These are phyloP conservation scores for Nicotiana sylvestris DNA, from an alignment of 257 asterid genomes.

Conservation along the genomic window DNA sequence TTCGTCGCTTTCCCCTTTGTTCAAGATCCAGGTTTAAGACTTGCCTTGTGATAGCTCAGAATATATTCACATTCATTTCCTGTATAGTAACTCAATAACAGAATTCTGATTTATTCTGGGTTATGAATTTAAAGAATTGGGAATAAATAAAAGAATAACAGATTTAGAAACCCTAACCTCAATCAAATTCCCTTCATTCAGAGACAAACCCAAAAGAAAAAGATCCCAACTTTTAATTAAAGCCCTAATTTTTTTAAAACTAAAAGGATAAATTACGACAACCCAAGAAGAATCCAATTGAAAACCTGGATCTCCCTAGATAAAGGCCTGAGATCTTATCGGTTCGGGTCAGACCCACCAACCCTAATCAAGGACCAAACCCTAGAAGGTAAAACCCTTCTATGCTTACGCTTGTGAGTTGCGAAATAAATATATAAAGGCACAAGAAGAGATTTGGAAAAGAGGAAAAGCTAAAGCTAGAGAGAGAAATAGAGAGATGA, in stretches of 20 bases:
- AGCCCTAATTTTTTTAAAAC: conserved; percentile 5
- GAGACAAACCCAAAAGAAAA: conserved; percentile 17
- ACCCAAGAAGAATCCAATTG: conserved; percentile 10
- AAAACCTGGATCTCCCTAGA: conserved; percentile 13
- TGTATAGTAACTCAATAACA: neutral
- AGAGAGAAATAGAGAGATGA: conserved; percentile 16
- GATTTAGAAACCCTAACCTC: conserved; percentile 19
- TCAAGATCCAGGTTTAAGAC: neutral
- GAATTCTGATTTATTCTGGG: neutral
- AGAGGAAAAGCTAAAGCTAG: conserved; percentile 15
- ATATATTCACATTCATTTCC: neutral
- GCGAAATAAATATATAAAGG: neutral
- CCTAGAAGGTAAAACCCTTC: neutral
- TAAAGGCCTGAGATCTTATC: neutral
- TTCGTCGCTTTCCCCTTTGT: neutral
- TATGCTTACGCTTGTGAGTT: neutral
- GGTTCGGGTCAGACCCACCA: conserved; percentile 26
- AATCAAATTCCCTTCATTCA: conserved; percentile 11
- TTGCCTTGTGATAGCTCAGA: neutral
- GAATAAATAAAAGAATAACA: neutral
- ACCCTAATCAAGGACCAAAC: conserved; percentile 30
- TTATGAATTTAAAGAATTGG: neutral
- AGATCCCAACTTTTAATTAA: conserved; percentile 32
- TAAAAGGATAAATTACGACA: neutral
- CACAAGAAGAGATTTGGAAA: neutral